These are phyloP conservation scores for Puccinia polysora DNA, from an alignment of 1,284 basidiomycete species.

Conservation along the genomic window DNA sequence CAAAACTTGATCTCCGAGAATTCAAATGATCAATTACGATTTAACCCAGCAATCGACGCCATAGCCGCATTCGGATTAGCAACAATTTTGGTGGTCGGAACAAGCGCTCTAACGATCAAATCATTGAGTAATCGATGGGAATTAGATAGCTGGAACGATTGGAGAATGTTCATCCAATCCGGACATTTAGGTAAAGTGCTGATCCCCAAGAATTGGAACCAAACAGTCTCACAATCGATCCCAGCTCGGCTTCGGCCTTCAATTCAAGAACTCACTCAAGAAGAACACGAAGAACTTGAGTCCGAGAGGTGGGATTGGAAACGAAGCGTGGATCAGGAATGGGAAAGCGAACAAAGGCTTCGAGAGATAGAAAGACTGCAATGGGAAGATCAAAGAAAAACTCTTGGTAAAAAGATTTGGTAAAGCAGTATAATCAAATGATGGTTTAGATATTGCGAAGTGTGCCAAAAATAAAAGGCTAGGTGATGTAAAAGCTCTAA, in stretches of 20 bases:
- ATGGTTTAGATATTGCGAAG: no score
- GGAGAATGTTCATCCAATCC: slow-evolving; percentile 35
- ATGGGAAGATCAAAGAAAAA: slow-evolving; percentile 17
- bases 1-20: no score
- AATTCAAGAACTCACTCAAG: not conserved
- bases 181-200: slow-evolving; percentile 13
- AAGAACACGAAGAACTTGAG: not conserved
- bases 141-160: slow-evolving; percentile 29
- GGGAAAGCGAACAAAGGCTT: slow-evolving; percentile 5
- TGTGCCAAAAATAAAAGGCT: no score
- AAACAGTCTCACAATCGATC: slow-evolving; percentile 5
- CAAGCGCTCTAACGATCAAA: slow-evolving; percentile 5
- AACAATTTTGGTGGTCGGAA: slow-evolving; percentile 13
- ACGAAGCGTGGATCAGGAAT: slow-evolving; percentile 18
- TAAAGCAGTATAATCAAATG: no score
- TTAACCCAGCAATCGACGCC: slow-evolving; percentile 34
- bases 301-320: not conserved
- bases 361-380: slow-evolving; percentile 17
- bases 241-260: slow-evolving; percentile 2
- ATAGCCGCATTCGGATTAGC: slow-evolving; percentile 19
- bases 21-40: no score
- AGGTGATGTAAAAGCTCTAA: no score
- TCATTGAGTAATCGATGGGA: slow-evolving; percentile 26
- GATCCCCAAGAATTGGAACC: slow-evolving; percentile 14
- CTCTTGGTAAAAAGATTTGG: slow-evolving; percentile 30